phyloP scores from a whole-genome alignment of 768 basidiomycete genomes.

The Boletus vermiculosoides region DNA sequence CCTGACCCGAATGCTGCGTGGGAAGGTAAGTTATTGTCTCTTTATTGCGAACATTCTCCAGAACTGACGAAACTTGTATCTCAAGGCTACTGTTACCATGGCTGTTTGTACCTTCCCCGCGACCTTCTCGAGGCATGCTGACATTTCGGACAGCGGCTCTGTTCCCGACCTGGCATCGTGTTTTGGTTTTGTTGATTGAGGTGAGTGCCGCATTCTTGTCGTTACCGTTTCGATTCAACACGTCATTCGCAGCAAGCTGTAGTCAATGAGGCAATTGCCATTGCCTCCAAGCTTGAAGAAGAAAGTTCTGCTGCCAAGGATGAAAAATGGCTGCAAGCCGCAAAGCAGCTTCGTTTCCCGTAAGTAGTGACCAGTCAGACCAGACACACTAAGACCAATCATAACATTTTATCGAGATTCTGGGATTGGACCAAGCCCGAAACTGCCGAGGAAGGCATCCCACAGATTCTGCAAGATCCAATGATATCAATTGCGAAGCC shows the following conservation, averaged over 20 bases:
- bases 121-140: background rate
- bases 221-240: too few relatives aligned
- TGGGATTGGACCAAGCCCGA: constrained; percentile 18
- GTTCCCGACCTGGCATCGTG: constrained; percentile 25
- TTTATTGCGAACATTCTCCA: background rate
- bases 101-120: constrained; percentile 2
- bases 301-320: background rate
- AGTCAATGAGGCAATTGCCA: constrained; percentile 12
- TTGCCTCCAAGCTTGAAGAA: constrained; percentile 8
- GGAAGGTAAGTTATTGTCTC: constrained; percentile 2
- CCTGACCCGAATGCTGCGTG: constrained; percentile 5
- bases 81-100: constrained; percentile 23
- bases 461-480: background rate
- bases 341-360: constrained; percentile 18
- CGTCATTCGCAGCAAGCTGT: constrained; percentile 15
- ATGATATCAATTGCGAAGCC: background rate
- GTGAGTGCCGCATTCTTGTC: background rate
- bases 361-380: background rate
- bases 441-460: constrained; percentile 6
- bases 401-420: constrained; percentile 3
- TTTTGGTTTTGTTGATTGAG: constrained; percentile 13
- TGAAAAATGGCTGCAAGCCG: constrained; percentile 14
- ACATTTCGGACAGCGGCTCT: constrained; percentile 16
- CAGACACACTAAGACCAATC: background rate
- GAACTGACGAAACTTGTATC: constrained; percentile 1